Percentiles rank a stretch among this genome's conserved stretches.
These are phyloP conservation scores for Fusarium liriodendri DNA, from an alignment of 2,329 filamentous ascomycete genomes.

Conservation along the genomic window DNA sequence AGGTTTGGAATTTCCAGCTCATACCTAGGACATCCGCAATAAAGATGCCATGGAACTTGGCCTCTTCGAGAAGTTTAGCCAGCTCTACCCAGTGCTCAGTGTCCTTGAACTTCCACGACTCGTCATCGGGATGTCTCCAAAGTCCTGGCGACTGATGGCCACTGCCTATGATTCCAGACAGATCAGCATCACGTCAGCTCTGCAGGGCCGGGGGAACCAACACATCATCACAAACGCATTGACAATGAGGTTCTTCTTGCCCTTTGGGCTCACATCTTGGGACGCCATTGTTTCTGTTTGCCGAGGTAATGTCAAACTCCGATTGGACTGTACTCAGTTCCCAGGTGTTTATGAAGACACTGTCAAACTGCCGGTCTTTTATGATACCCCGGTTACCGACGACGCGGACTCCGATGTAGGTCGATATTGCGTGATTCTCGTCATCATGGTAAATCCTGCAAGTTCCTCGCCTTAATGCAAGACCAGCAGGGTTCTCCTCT, in stretches of 20 bases:
- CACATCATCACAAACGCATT: slow-evolving; percentile 58
- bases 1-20: not conserved
- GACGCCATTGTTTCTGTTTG: slow-evolving; percentile 28
- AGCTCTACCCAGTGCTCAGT: slow-evolving; percentile 71
- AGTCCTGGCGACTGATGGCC: slow-evolving; percentile 61
- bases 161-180: slow-evolving; percentile 42
- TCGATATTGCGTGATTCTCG: slow-evolving; percentile 37
- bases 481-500: not conserved
- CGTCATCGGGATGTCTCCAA: slow-evolving; percentile 73
- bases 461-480: slow-evolving; percentile 4
- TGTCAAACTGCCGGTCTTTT: slow-evolving; percentile 16
- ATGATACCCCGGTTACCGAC: slow-evolving; percentile 13
- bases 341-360: not conserved
- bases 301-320: not conserved
- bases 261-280: slow-evolving; percentile 18
- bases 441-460: slow-evolving; percentile 26
- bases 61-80: slow-evolving; percentile 68
- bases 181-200: slow-evolving; percentile 11
- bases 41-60: slow-evolving; percentile 74
- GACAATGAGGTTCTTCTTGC: slow-evolving; percentile 55
- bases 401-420: not conserved
- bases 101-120: slow-evolving; percentile 70
- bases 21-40: slow-evolving; percentile 72
- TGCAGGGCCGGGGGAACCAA: slow-evolving; percentile 22
- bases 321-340: slow-evolving; percentile 5